Evolutionary conservation across 352 stramenopile species (phyloP).

Genomic region (Globisporangium nagaii): DNA sequence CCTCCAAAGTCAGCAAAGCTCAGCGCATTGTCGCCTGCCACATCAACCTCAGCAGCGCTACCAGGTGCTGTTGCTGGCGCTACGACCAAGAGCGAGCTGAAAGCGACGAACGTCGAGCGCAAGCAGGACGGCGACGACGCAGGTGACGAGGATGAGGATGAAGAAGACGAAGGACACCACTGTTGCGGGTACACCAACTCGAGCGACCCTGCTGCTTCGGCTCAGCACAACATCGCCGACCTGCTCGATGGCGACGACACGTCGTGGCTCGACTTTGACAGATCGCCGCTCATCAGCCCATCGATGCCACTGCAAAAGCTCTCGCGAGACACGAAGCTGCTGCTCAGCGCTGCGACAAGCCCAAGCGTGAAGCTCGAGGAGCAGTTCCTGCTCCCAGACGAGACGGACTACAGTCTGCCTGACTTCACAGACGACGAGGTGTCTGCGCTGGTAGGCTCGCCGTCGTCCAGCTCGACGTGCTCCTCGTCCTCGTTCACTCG

Average conservation of each 20-base stretch:
- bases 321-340: not conserved
- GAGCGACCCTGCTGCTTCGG: not conserved
- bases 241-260: conserved; percentile 16
- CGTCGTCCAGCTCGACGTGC: conserved; percentile 25
- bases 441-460: conserved; percentile 26
- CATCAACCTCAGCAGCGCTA: not conserved
- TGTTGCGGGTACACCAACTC: not conserved
- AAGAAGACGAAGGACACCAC: conserved; percentile 14
- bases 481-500: conserved; percentile 9
- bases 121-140: conserved; percentile 8
- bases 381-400: conserved; percentile 23
- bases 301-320: conserved; percentile 8
- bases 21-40: not conserved
- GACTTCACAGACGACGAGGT: conserved; percentile 41
- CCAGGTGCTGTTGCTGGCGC: not conserved
- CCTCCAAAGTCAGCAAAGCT: not conserved
- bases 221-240: not conserved
- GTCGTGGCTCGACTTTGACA: conserved; percentile 26
- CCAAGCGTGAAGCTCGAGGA: conserved; percentile 9
- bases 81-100: conserved; percentile 2
- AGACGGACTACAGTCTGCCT: conserved; percentile 27
- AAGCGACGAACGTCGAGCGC: conserved; percentile 7
- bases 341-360: not conserved
- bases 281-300: conserved; percentile 18
- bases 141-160: conserved; percentile 9